A percentile compares a stretch with the other conserved stretches of the same genome.
These are phyloP conservation scores for Zea luxurians DNA, from an alignment of 176 grass and related monocot species.

Conservation along the genomic window DNA sequence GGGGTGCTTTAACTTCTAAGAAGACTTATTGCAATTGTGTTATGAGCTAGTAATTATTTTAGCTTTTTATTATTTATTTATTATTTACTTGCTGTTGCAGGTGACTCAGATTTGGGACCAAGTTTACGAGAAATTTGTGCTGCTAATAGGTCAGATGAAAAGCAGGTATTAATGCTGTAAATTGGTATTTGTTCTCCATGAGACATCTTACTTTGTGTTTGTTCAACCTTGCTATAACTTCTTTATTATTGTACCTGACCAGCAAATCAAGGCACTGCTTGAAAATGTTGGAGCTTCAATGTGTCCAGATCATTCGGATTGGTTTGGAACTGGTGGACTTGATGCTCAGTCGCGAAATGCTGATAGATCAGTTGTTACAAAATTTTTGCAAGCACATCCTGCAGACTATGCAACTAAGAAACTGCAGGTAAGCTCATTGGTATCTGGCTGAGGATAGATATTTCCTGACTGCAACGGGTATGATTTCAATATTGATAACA, in stretches of 20 bases:
- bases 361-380: slow-evolving; percentile 66
- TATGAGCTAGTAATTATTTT: slow-evolving; percentile 16
- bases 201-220: slow-evolving; percentile 26
- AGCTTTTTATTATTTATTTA: slow-evolving; percentile 32
- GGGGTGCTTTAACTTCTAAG: neutral
- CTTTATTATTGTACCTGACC: slow-evolving; percentile 32
- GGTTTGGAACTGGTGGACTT: slow-evolving; percentile 70
- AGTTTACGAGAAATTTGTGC: slow-evolving; percentile 88
- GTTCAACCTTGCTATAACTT: slow-evolving; percentile 18
- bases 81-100: slow-evolving; percentile 43
- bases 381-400: slow-evolving; percentile 92
- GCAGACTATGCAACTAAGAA: slow-evolving; percentile 91
- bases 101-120: slow-evolving; percentile 63
- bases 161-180: slow-evolving; percentile 58
- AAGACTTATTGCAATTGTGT: neutral
- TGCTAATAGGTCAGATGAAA: slow-evolving; percentile 94
- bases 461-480: slow-evolving; percentile 20
- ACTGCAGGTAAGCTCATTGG: slow-evolving; percentile 63
- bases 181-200: slow-evolving; percentile 29
- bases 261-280: slow-evolving; percentile 97
- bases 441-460: neutral
- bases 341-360: slow-evolving; percentile 59
- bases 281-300: slow-evolving; percentile 89
- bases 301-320: slow-evolving; percentile 85
- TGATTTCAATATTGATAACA: slow-evolving; percentile 7